Evolutionary conservation across 2,329 filamentous ascomycete species (phyloP).

Genomic region (Epicoccum nigrum): DNA sequence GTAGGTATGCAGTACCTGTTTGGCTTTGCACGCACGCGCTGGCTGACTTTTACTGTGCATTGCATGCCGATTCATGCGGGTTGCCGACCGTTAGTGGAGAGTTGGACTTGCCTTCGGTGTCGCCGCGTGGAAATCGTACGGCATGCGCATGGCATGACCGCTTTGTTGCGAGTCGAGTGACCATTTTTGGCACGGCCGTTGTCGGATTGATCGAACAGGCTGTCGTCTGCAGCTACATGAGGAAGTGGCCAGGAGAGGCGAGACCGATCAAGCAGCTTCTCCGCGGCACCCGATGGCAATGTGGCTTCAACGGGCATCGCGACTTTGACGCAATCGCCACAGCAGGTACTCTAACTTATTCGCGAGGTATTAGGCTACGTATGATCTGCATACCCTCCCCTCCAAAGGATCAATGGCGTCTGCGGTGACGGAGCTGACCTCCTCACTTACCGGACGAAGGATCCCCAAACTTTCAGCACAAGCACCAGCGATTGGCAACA

Average conservation of each 20-base stretch:
- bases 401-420: not conserved
- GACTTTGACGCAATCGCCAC: not conserved
- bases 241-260: not conserved
- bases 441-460: not conserved
- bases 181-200: conserved; percentile 4
- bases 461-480: not conserved
- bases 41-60: conserved; percentile 1
- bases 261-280: not conserved
- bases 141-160: conserved; percentile 10
- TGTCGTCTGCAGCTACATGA: not conserved
- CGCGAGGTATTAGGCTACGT: no score
- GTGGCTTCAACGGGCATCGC: not conserved
- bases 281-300: not conserved
- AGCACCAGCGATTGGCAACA: not conserved
- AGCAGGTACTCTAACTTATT: not conserved
- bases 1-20: no score
- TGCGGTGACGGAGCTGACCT: not conserved
- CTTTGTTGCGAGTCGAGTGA: not conserved
- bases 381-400: no score
- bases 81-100: conserved; percentile 15
- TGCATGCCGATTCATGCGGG: not conserved
- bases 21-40: conserved; percentile 3
- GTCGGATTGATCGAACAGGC: conserved; percentile 1
- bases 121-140: conserved; percentile 10
- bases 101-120: conserved; percentile 2